These are phyloP conservation scores for Camelina sativa DNA, from an alignment of 345 rosid species.

Conservation along the genomic window DNA sequence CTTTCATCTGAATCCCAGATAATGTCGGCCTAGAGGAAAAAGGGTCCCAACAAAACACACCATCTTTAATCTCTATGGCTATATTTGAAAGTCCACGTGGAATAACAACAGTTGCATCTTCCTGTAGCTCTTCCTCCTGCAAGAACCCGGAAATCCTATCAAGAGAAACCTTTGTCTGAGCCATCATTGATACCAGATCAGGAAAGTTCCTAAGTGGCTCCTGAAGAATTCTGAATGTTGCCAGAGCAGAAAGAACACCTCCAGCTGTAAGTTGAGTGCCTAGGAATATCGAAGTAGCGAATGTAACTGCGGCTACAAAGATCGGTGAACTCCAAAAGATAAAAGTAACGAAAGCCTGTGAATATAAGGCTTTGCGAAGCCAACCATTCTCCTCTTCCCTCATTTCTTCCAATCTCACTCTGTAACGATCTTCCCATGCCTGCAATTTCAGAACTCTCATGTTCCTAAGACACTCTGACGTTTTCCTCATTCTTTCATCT, in stretches of 20 bases:
- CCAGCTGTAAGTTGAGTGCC: conserved; percentile 95
- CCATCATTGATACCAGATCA: conserved; percentile 99
- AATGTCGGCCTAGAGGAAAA: conserved; percentile 72
- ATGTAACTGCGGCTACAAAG: conserved; percentile 95
- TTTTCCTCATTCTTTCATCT: conserved; percentile 99
- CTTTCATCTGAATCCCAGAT: conserved; percentile 78
- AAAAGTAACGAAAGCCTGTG: conserved; percentile 97
- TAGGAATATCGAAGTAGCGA: conserved; percentile 86
- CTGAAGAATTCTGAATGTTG: conserved; percentile 98
- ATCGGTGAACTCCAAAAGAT: conserved; percentile 99
- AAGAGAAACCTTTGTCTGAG: conserved; percentile 98
- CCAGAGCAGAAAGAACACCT: conserved; percentile 97
- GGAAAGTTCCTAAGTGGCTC: conserved; percentile 99
- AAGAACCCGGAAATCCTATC: conserved; percentile 97
- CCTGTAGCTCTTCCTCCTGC: conserved; percentile 94
- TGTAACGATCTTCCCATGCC: conserved; percentile 98
- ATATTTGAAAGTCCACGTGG: conserved; percentile 72
- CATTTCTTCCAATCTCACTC: conserved; percentile 84
- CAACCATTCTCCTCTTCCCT: conserved; percentile 86
- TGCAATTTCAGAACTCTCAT: conserved; percentile 98
- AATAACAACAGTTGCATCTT: conserved; percentile 82
- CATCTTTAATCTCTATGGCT: conserved; percentile 82
- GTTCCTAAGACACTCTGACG: conserved; percentile 95
- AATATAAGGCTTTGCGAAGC: conserved; percentile 93
- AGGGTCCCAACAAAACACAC: conserved; percentile 87